These are phyloP conservation scores for Delphinella strobiligena DNA, from an alignment of 2,329 filamentous ascomycete genomes.

Conservation along the genomic window DNA sequence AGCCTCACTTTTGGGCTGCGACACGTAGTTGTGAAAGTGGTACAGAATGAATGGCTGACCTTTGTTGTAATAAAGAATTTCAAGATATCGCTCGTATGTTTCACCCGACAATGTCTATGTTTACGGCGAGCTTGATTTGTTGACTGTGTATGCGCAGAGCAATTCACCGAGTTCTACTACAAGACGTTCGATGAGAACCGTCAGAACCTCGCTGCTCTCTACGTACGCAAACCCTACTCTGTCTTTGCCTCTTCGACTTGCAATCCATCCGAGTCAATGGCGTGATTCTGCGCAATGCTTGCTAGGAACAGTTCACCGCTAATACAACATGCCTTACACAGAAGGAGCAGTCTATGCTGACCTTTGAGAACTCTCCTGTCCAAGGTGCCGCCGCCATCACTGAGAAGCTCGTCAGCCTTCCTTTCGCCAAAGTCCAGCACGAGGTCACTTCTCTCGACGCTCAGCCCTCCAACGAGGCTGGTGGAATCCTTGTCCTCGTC, in stretches of 20 bases:
- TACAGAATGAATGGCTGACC: slow-evolving; percentile 4
- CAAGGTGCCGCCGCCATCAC: slow-evolving; percentile 56
- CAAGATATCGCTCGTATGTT: slow-evolving; percentile 30
- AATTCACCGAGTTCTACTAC: slow-evolving; percentile 90
- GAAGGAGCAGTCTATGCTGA: slow-evolving; percentile 81
- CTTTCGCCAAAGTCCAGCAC: slow-evolving; percentile 74
- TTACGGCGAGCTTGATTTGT: not conserved
- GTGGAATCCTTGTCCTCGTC: slow-evolving; percentile 73
- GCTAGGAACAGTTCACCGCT: no score
- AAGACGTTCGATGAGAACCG: slow-evolving; percentile 69
- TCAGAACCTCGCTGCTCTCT: slow-evolving; percentile 53
- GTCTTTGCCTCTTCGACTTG: not conserved
- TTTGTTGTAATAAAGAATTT: slow-evolving; percentile 23
- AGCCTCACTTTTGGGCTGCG: not conserved
- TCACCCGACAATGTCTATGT: not conserved
- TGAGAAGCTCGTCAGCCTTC: slow-evolving; percentile 64
- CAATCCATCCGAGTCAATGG: no score
- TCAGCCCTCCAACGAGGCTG: slow-evolving; percentile 58
- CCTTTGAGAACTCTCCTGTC: slow-evolving; percentile 64
- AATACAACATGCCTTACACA: slow-evolving; percentile 26
- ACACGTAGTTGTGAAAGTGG: no score
- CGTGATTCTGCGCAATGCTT: no score
- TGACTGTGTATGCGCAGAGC: slow-evolving; percentile 40
- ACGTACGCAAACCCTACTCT: slow-evolving; percentile 47
- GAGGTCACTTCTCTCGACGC: slow-evolving; percentile 66